Evolutionary conservation across 1,284 basidiomycete genomes (phyloP).

Genomic region (Porodaedalea pini): DNA sequence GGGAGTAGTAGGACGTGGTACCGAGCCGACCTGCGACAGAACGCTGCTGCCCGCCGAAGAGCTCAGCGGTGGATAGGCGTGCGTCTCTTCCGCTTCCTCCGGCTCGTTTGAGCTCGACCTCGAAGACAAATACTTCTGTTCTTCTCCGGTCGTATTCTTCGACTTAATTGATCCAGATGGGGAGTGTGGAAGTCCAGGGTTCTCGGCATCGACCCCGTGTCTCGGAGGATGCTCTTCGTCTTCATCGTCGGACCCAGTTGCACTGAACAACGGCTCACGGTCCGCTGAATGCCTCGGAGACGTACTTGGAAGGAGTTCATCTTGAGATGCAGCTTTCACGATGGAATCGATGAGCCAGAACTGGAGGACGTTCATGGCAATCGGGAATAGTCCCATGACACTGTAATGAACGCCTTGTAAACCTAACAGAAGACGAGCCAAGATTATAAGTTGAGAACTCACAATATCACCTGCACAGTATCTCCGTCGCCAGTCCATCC

Average conservation of each 20-base stretch:
- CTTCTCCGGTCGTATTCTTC: slow-evolving; percentile 26
- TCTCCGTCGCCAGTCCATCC: slow-evolving; percentile 72
- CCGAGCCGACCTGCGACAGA: background rate
- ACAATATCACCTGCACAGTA: slow-evolving; percentile 81
- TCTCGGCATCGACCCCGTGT: slow-evolving; percentile 45
- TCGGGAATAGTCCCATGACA: slow-evolving; percentile 86
- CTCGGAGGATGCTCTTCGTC: slow-evolving; percentile 32
- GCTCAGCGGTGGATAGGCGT: slow-evolving; percentile 19
- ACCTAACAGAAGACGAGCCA: slow-evolving; percentile 5
- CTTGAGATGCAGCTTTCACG: slow-evolving; percentile 60
- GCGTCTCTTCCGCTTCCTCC: slow-evolving; percentile 9
- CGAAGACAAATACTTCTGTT: slow-evolving; percentile 30
- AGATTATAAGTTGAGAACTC: slow-evolving; percentile 31
- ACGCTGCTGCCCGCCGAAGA: slow-evolving; percentile 8
- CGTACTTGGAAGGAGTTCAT: slow-evolving; percentile 39
- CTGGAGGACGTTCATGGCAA: slow-evolving; percentile 89
- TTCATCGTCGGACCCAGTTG: slow-evolving; percentile 46
- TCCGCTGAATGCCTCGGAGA: slow-evolving; percentile 35
- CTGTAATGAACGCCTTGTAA: slow-evolving; percentile 17
- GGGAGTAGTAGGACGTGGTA: slow-evolving; percentile 1
- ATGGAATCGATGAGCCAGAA: slow-evolving; percentile 89
- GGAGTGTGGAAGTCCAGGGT: slow-evolving; percentile 34
- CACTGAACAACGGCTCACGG: slow-evolving; percentile 55
- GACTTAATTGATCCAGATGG: slow-evolving; percentile 29
- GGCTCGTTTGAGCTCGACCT: slow-evolving; percentile 6